These are phyloP conservation scores for Schwanniomyces sp. DNA, from an alignment of 805 yeast species.

Conservation along the genomic window DNA sequence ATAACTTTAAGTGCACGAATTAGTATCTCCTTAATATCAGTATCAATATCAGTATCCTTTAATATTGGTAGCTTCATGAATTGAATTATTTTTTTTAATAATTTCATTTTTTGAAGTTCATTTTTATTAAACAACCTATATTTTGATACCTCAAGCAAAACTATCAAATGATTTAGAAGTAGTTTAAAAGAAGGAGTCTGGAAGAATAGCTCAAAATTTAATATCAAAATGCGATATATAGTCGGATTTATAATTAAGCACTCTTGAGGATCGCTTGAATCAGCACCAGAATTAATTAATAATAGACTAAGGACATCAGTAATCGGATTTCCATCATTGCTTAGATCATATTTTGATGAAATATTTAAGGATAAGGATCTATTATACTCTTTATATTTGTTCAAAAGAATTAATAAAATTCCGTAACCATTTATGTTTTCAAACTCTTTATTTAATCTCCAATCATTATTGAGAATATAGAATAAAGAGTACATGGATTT, in stretches of 20 bases:
- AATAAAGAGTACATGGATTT: conserved; percentile 43
- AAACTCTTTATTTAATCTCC: conserved; percentile 56
- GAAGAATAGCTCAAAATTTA: conserved; percentile 63
- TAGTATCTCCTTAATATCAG: conserved; percentile 15
- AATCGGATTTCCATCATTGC: conserved; percentile 4
- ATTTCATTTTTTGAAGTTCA: conserved; percentile 53
- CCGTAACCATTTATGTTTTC: conserved; percentile 63
- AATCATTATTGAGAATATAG: conserved; percentile 41
- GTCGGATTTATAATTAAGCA: conserved; percentile 56
- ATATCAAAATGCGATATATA: conserved; percentile 50
- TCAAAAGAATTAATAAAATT: conserved; percentile 53
- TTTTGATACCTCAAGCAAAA: conserved; percentile 53
- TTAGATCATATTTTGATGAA: conserved; percentile 5
- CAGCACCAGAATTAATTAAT: conserved; percentile 56
- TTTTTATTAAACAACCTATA: conserved; percentile 50
- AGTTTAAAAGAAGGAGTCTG: conserved; percentile 58
- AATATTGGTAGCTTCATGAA: conserved; percentile 40
- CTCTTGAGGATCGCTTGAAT: conserved; percentile 47
- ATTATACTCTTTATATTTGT: conserved; percentile 38
- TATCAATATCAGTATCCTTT: conserved; percentile 1
- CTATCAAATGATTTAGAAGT: conserved; percentile 57
- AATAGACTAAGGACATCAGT: conserved; percentile 47
- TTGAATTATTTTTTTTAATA: conserved; percentile 48
- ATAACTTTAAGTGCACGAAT: conserved; percentile 20
- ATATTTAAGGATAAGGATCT: conserved; percentile 11